A percentile compares a stretch with the other conserved stretches of the same genome.
Conservation (phyloP, 2,329 filamentous ascomycete genomes). For the Colletotrichum kahawae region DNA sequence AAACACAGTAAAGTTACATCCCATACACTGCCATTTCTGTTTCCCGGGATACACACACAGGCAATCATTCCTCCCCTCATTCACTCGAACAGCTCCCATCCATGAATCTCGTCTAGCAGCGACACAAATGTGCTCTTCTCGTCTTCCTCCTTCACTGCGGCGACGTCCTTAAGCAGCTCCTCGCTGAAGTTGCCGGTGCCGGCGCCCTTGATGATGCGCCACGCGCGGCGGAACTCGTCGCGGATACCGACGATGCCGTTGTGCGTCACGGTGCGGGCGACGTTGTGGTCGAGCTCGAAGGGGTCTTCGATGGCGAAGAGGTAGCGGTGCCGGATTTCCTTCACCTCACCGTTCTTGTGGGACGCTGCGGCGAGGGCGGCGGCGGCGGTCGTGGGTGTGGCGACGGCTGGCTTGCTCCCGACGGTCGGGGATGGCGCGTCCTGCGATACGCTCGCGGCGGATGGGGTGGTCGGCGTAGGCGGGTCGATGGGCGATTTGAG, state of each 20-base stretch:
- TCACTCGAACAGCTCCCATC: constrained; percentile 27
- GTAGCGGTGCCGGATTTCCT: constrained; percentile 79
- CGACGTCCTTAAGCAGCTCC: constrained; percentile 58
- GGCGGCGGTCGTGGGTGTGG: not conserved
- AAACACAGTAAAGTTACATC: not conserved
- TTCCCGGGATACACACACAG: not conserved
- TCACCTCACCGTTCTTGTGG: constrained; percentile 48
- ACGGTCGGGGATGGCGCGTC: not conserved
- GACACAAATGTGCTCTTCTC: constrained; percentile 40
- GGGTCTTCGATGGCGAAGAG: constrained; percentile 92
- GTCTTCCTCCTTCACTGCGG: constrained; percentile 35
- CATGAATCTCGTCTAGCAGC: constrained; percentile 46
- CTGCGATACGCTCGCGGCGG: not conserved
- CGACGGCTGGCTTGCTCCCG: not conserved
- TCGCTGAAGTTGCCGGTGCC: constrained; percentile 49
- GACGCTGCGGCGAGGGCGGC: not conserved
- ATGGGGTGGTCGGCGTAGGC: not conserved
- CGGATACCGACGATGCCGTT: constrained; percentile 81
- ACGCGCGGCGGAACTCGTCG: constrained; percentile 83
- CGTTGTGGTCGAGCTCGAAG: constrained; percentile 87
- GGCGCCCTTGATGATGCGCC: constrained; percentile 68
- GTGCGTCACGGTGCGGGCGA: constrained; percentile 85
- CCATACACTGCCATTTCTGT: not conserved
- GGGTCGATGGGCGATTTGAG: not conserved
- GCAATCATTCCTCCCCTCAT: too few species aligned